These are phyloP conservation scores for Gaeumannomyces sp. DNA, from an alignment of 2,329 filamentous ascomycete species.

Conservation along the genomic window DNA sequence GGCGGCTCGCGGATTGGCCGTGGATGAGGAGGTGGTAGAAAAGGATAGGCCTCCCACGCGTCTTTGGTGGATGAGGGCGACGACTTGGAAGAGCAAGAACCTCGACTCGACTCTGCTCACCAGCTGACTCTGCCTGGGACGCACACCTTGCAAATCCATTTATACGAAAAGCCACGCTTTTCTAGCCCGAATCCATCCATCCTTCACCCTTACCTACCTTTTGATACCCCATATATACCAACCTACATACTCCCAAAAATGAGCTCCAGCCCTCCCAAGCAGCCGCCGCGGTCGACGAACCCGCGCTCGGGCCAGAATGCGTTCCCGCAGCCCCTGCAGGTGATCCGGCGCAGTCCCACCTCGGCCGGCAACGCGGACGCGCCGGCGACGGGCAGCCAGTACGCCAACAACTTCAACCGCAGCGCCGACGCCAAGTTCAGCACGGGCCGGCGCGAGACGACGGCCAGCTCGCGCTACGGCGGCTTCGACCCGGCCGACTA, in stretches of 20 bases:
- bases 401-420: constrained; percentile 8
- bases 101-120: not conserved
- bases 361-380: not conserved
- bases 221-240: too few species aligned
- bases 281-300: constrained; percentile 3
- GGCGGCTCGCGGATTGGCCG: not conserved
- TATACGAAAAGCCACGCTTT: not conserved
- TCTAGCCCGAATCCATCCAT: not conserved
- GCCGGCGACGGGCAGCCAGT: not conserved
- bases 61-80: not conserved
- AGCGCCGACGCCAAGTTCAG: constrained; percentile 6
- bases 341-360: constrained; percentile 2
- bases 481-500: constrained; percentile 8
- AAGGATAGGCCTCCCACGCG: not conserved
- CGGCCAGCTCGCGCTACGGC: constrained; percentile 6
- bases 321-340: constrained; percentile 2
- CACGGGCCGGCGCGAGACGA: constrained; percentile 1
- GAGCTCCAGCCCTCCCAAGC: not conserved
- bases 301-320: constrained; percentile 5
- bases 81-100: not conserved
- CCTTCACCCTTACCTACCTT: too few species aligned
- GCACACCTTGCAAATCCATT: not conserved
- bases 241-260: not conserved
- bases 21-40: not conserved
- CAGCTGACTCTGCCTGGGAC: not conserved